These are phyloP conservation scores for Sporisorium iseilematis-ciliati DNA, from an alignment of 1,284 basidiomycete species.

Conservation along the genomic window DNA sequence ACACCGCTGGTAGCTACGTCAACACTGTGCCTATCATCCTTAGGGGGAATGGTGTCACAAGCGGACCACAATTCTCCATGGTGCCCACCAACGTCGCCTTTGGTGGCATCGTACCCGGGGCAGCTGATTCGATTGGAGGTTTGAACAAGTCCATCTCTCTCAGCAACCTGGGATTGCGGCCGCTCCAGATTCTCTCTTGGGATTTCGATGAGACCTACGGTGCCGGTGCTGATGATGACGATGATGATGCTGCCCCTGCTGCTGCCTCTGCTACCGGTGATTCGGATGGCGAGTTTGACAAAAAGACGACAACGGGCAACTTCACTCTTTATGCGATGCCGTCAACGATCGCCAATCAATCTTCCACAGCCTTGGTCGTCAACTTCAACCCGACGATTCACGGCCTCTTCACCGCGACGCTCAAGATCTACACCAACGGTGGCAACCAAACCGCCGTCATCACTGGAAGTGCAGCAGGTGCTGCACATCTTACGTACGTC, in stretches of 20 bases:
- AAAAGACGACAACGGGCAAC: slow-evolving; percentile 23
- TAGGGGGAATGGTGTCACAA: slow-evolving; percentile 9
- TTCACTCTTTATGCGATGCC: slow-evolving; percentile 26
- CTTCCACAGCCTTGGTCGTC: slow-evolving; percentile 15
- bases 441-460: slow-evolving; percentile 15
- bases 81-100: slow-evolving; percentile 24
- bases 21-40: slow-evolving; percentile 19
- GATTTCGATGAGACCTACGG: slow-evolving; percentile 20
- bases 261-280: not conserved
- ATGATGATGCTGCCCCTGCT: slow-evolving; percentile 5
- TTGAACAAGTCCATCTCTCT: slow-evolving; percentile 19
- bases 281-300: slow-evolving; percentile 9
- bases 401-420: slow-evolving; percentile 10
- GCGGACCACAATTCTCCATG: slow-evolving; percentile 10
- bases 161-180: slow-evolving; percentile 12
- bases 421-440: slow-evolving; percentile 24
- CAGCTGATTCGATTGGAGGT: slow-evolving; percentile 14
- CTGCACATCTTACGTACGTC: slow-evolving; percentile 3
- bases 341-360: slow-evolving; percentile 11
- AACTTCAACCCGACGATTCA: slow-evolving; percentile 27
- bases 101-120: slow-evolving; percentile 18
- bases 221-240: slow-evolving; percentile 15
- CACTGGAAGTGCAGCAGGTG: slow-evolving; percentile 16
- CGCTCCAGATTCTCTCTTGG: slow-evolving; percentile 11
- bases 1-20: slow-evolving; percentile 5